Base-by-base conservation (phyloP, 148 eudicot species). In the Hydrangea macrophylla region DNA sequence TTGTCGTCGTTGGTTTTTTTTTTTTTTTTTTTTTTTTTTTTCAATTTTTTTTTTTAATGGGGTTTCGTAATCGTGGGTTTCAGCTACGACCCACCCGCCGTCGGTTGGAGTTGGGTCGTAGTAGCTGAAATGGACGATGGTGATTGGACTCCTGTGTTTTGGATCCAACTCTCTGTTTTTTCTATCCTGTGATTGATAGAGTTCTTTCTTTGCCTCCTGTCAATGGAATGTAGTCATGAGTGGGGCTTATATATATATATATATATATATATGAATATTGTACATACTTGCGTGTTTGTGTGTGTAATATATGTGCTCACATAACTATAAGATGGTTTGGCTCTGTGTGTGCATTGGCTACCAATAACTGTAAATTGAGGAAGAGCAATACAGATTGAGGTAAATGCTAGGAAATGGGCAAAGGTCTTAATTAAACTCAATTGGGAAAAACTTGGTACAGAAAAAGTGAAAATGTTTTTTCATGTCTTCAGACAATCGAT, bases 141-240 rank as follows among this genome's bases (percentile, higher is more conserved):
- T 23, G 51, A 39, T 39, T 36, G n/a, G 31, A 39, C 13, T 62
- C 27, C 11, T 20, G 39, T 25, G 8, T 44, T 45, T 45, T 2
- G 42, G 4, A 27, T 28, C 67, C 67, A 44, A 28, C 37, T 18
- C 20, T 64, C 28, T 64, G 67, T 27, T 42, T 64, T 15, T 45
- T 45, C 7, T 3, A 42, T 24, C 30, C 17, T 64, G 32, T 45
- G 15, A 64, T 13, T 20, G 24, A 37, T 2, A 45, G 37, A 64
- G 55, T 9, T 3, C 15, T 3, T n/a, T 64, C 2, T 45, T 44
- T 45, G 40, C 12, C 30, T n/a, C n/a, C n/a, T n/a, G n/a, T n/a
- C n/a, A n/a, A n/a, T n/a, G n/a, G n/a, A n/a, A n/a, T n/a, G n/a
- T n/a, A n/a, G n/a, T n/a, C n/a, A n/a, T n/a, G n/a, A n/a, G n/a